A percentile compares a stretch with the other conserved stretches of the same genome.
Conservation (phyloP, 2,329 filamentous ascomycete genomes). For the Pseudogymnoascus sp. region DNA sequence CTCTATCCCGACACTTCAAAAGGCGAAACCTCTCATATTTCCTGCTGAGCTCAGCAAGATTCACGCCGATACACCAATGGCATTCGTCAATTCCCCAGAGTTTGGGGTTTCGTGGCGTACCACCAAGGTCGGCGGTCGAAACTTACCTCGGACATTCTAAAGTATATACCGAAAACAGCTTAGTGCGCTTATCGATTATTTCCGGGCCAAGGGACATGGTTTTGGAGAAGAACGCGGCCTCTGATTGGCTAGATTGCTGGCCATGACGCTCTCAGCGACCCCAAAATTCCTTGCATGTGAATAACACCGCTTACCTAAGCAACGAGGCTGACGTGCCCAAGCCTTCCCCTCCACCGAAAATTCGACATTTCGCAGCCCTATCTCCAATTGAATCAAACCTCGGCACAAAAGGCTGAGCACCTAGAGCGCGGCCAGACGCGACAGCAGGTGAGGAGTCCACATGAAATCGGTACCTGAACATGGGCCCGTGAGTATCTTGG, state of each 20-base stretch:
- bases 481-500: neutral
- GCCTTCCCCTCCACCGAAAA: neutral
- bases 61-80: neutral
- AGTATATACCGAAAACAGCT: neutral
- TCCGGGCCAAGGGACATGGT: neutral
- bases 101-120: neutral
- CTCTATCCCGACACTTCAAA: neutral
- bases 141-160: slow-evolving; percentile 3
- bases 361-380: neutral
- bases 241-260: neutral
- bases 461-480: neutral
- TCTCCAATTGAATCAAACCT: neutral
- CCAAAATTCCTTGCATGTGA: neutral
- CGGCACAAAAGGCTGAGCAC: neutral
- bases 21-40: neutral
- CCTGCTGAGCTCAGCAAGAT: neutral
- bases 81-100: neutral
- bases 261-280: neutral
- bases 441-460: neutral
- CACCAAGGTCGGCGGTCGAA: neutral
- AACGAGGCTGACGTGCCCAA: slow-evolving; percentile 2
- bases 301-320: neutral
- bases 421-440: neutral
- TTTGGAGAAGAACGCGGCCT: neutral
- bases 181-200: neutral